These are phyloP conservation scores for Pseudovirgaria hyperparasitica DNA, from an alignment of 2,329 filamentous ascomycete genomes.

Conservation along the genomic window DNA sequence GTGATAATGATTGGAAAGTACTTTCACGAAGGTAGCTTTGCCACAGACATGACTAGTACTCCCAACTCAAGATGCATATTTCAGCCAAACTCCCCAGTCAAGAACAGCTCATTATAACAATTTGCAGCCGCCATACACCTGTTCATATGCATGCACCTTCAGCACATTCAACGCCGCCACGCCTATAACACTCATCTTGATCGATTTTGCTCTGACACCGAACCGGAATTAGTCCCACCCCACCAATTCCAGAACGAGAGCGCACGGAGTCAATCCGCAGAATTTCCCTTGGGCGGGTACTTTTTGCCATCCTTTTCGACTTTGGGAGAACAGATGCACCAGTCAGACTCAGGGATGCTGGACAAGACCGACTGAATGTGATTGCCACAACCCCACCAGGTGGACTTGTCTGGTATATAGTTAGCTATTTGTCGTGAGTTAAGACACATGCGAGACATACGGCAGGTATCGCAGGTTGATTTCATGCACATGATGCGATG, in stretches of 20 bases:
- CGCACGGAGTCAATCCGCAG: constrained; percentile 20
- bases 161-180: too few relatives aligned
- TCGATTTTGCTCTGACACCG: too few relatives aligned
- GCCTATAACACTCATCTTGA: too few relatives aligned
- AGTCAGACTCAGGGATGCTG: constrained; percentile 41
- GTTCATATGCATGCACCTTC: too few relatives aligned
- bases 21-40: too few relatives aligned
- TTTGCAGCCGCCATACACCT: too few relatives aligned
- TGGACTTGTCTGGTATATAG: constrained; percentile 38
- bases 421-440: constrained; percentile 5
- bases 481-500: constrained; percentile 55
- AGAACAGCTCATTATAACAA: too few relatives aligned
- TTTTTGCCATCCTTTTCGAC: constrained; percentile 46
- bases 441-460: constrained; percentile 32
- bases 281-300: constrained; percentile 51
- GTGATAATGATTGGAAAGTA: too few relatives aligned
- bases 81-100: too few relatives aligned
- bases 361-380: constrained; percentile 53
- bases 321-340: constrained; percentile 54
- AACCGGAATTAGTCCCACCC: constrained; percentile 1
- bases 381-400: constrained; percentile 54
- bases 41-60: too few relatives aligned
- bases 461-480: constrained; percentile 48
- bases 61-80: too few relatives aligned
- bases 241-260: neutral